Evolutionary conservation across 371 early-diverging fungal species (phyloP).

Genomic region (Blakeslea trispora): DNA sequence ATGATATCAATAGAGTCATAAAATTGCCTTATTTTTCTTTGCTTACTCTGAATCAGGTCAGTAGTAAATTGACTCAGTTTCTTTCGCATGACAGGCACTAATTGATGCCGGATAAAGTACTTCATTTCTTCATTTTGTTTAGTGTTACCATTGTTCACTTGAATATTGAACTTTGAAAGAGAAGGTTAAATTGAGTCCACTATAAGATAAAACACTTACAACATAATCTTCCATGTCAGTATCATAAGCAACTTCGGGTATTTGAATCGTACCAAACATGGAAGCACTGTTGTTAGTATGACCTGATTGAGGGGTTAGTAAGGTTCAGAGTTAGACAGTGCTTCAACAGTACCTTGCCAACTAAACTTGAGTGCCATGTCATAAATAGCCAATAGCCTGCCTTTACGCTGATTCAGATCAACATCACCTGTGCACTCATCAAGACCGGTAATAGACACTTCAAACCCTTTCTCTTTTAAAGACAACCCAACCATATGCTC

Average conservation of each 20-base stretch:
- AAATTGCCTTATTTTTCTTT: too few relatives aligned
- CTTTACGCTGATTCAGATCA: conserved; percentile 91
- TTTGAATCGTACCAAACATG: conserved; percentile 68
- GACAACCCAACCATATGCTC: conserved; percentile 52
- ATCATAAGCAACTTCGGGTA: conserved; percentile 93
- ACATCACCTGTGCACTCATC: conserved; percentile 78
- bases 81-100: conserved; percentile 59
- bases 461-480: conserved; percentile 46
- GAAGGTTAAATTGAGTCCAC: too few relatives aligned
- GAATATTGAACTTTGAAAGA: background rate
- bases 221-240: conserved; percentile 74
- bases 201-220: too few relatives aligned
- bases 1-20: too few relatives aligned
- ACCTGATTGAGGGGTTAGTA: background rate
- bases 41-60: conserved; percentile 71
- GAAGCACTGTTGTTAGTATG: conserved; percentile 17
- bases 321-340: too few relatives aligned
- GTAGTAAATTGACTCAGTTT: conserved; percentile 66
- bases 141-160: background rate
- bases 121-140: conserved; percentile 13
- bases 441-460: conserved; percentile 59
- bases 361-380: conserved; percentile 68
- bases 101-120: conserved; percentile 53
- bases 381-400: conserved; percentile 85
- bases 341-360: conserved; percentile 36